Base-by-base conservation (phyloP, 306 rosid species). In the Gillenia trifoliata region DNA sequence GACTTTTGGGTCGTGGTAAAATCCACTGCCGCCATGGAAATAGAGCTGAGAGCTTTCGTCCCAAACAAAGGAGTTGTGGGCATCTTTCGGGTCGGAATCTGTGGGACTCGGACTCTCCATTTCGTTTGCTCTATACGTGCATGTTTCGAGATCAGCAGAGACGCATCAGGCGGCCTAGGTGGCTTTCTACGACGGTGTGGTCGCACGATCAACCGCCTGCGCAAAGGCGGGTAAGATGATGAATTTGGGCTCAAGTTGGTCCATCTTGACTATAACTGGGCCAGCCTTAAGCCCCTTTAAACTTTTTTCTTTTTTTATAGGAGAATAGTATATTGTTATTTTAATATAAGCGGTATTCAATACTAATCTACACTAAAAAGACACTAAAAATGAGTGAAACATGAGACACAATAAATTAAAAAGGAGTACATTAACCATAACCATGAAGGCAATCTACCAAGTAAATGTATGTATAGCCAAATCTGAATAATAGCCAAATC, bases 1-100 rank as follows among this genome's bases (percentile, higher is more conserved):
- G 52, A 90, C 97, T 68, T 47, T 83, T 49, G 94, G 97, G 80
- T 94, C 96, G 68, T 90, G 93, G 86, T 90, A 90, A 87, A 91
- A 91, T 75, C 96, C 98, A 75, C 88, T 88, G 78, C 95, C 86
- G 83, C 92, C 86, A 76, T 89, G 97, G 77, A 86, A 91, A 80
- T 85, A 89, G 36, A 91, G 94, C 73, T 79, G 89, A n/a, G 94
- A 89, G 3, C 50, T 79, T 7, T 91, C 89, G 40, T 93, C 96
- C 96, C 97, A 93, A 56, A 91, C 88, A 61, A 93, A 93, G 26
- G 76, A 55, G 56, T 73, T 73, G 70, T 80, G 79, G 17, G 77
- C 59, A 73, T 73, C 26, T 23, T 40, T 71, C 16, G 86, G 66
- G 55, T 83, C 80, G 34, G 71, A 29, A 60, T 73, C 67, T 5